Base-by-base conservation (phyloP, 371 early-diverging fungal genomes). In the Saksenaea vasiformis region DNA sequence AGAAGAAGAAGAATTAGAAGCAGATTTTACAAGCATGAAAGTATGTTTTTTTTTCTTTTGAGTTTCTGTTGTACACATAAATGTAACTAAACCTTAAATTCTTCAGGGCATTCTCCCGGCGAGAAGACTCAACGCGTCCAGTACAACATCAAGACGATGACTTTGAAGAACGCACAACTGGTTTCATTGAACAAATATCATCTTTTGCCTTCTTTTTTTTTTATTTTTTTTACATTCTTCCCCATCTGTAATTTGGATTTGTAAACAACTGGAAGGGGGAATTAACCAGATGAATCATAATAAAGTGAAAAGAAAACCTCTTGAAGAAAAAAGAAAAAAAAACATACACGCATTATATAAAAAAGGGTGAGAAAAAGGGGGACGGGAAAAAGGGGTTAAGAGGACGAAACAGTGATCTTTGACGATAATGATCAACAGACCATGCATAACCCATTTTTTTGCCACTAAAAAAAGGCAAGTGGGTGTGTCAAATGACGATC, bases 1-100 rank as follows among this genome's bases (percentile, higher is more conserved):
- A 31, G 73, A 73, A 56, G 65, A 61, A 9, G 61, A 61, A 53
- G 61, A 61, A 36, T 37, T 61, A 38, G 61, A 61, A 38, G 35
- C 31, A 19, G 61, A 61, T n/a, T 53, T 51, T 54, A 27, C 15
- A 24, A 27, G 13, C 22, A 61, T 61, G 61, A 61, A 61, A 53
- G 61, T 61, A 61, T 24, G 51, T 47, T 41, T 41, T 13, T 38
- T 44, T n/a, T n/a, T n/a, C n/a, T n/a, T n/a, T 47, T 47, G 51
- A 47, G 51, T 47, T 47, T 47, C 22, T 47, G 51, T 47, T 47
- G 51, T 47, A 47, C 51, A 47, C 51, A 47, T 47, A 22, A 47
- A 47, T 47, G 22, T 22, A 31, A 47, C 51, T 47, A 47, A 47
- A 47, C 51, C 11, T 47, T 47, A 47, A 31, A 47, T 47, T 22